Evolutionary conservation across 2,329 filamentous ascomycete species (phyloP), one percentile per base, ranked within the genome.

Genomic region (Colletotrichum eremochloae): DNA sequence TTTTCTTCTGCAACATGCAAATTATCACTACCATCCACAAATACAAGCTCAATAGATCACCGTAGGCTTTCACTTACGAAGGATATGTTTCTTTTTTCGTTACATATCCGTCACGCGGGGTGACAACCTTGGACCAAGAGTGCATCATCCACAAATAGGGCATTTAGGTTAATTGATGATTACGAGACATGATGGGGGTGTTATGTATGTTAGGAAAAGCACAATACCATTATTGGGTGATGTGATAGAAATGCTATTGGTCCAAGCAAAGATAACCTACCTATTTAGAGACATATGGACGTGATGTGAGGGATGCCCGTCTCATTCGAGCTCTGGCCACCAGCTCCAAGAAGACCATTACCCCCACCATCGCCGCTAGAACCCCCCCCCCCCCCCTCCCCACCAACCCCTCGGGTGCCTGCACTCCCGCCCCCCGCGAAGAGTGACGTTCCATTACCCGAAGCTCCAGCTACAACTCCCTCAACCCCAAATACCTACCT

Each of bases 381-480:
- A 7, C 18, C 55, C 36, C 53, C n/a, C 53, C 42, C 42, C 53
- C 55, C 20, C n/a, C n/a, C 3, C 8, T 5, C 53, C 53, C 55
- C 55, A 57, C 55, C 36, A 42, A 18, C 36, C 55, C 36, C 55
- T 40, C 55, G n/a, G 50, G 36, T 42, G 55, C 33, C 36, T 40
- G 31, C 52, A 36, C 36, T 57, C 18, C 11, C 42, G 2, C 44
- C 18, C 12, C 36, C 55, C 55, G 33, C 55, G 5, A 57, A 12
- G 31, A 56, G 55, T 42, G 55, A 57, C 55, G 36, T 9, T 4
- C 55, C 36, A 29, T 40, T n/a, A 24, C 42, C 33, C 44, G 9
- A 29, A 55, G 38, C 56, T 46, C 31, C 20, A 69, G 36, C 61
- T 24, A 40, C 53, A 36, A 12, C 14, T 61, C 12, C 31, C 61